Percentiles rank a stretch among this genome's conserved stretches.
Evolutionary conservation across 192 early-diverging fungal species (phyloP).

Genomic region (Radiomyces spectabilis): DNA sequence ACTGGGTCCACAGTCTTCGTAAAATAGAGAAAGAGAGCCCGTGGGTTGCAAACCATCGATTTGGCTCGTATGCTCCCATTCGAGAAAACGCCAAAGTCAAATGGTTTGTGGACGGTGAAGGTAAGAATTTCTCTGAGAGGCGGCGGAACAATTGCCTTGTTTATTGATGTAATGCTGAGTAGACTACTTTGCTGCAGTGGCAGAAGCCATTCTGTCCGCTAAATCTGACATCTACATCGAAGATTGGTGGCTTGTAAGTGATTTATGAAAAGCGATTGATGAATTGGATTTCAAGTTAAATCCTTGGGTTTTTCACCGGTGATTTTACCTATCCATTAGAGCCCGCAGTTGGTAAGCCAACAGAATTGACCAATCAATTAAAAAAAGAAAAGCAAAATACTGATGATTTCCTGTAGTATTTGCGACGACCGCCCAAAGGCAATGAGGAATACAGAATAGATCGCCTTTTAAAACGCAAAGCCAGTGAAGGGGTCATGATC

Average conservation of each 20-base stretch:
- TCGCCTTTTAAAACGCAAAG: slow-evolving; percentile 68
- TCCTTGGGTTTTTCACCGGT: not conserved
- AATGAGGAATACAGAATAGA: slow-evolving; percentile 76
- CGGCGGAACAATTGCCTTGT: no score
- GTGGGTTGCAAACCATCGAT: slow-evolving; percentile 58
- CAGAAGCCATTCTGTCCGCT: slow-evolving; percentile 66
- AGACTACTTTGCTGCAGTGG: slow-evolving; percentile 73
- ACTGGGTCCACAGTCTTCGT: slow-evolving; percentile 56
- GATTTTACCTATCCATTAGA: not conserved
- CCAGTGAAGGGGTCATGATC: slow-evolving; percentile 75
- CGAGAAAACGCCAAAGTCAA: slow-evolving; percentile 57
- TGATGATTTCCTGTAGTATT: slow-evolving; percentile 43
- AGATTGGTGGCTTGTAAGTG: slow-evolving; percentile 77
- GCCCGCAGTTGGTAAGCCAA: slow-evolving; percentile 45
- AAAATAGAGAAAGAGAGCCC: slow-evolving; percentile 52
- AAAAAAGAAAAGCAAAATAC: slow-evolving; percentile 49
- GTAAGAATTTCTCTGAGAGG: no score
- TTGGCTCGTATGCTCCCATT: slow-evolving; percentile 71
- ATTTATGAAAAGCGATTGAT: not conserved
- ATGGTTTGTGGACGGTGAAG: slow-evolving; percentile 79
- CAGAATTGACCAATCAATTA: no score
- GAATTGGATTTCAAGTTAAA: not conserved
- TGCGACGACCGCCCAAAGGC: slow-evolving; percentile 63
- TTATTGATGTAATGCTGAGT: not conserved
- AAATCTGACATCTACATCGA: slow-evolving; percentile 67